Conservation (phyloP, 192 early-diverging fungal genomes). For the Coemansia sp. region DNA sequence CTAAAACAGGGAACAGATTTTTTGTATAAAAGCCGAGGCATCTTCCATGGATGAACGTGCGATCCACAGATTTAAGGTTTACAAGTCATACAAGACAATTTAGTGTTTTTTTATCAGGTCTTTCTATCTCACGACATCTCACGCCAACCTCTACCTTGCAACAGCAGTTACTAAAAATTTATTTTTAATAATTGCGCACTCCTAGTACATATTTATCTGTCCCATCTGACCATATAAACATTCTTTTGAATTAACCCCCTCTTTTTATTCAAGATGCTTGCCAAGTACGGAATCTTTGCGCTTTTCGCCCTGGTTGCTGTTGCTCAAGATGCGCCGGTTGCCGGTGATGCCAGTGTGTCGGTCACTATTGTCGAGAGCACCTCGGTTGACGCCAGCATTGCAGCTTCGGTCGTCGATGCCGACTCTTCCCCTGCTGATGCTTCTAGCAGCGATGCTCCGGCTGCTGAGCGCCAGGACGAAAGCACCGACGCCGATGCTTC, state of each 20-base stretch:
- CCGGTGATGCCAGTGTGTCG: neutral
- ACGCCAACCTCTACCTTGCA: neutral
- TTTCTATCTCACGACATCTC: neutral
- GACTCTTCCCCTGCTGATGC: neutral
- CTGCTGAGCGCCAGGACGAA: neutral
- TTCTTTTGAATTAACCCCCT: too few relatives aligned
- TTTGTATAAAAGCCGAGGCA: neutral
- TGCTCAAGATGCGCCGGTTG: conserved; percentile 1
- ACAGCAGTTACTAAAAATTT: neutral
- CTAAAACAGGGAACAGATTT: too few relatives aligned
- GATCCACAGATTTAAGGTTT: neutral
- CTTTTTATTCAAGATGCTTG: conserved; percentile 3
- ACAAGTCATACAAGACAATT: neutral
- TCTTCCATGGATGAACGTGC: neutral
- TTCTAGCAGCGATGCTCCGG: neutral
- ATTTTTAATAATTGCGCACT: neutral
- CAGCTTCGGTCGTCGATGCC: neutral
- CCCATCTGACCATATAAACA: too few relatives aligned
- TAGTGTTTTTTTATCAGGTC: neutral
- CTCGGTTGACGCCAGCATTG: conserved; percentile 1
- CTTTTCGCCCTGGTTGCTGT: conserved; percentile 5
- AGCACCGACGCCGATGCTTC: neutral
- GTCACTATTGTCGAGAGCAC: conserved; percentile 6
- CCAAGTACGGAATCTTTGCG: conserved; percentile 13
- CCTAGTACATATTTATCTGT: neutral